Conservation (phyloP, 805 yeast genomes). For the Naumovozyma baii region DNA sequence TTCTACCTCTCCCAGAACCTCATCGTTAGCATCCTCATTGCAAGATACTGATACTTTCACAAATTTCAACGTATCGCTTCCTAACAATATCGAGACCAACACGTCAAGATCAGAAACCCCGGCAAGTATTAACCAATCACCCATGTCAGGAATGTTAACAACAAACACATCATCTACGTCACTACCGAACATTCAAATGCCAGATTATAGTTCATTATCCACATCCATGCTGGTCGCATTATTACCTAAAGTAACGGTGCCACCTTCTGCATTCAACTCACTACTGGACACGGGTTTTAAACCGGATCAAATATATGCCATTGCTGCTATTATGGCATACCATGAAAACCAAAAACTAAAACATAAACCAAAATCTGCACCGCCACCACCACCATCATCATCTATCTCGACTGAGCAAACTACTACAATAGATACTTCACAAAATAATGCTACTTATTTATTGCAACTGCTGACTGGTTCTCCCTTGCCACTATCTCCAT, state of each 20-base stretch:
- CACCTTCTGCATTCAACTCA: conserved; percentile 60
- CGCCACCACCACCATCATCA: no score
- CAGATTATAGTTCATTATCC: conserved; percentile 22
- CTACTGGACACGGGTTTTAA: conserved; percentile 56
- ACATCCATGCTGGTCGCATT: conserved; percentile 31
- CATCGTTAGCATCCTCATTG: background rate
- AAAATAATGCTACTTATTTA: background rate
- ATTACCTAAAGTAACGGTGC: conserved; percentile 56
- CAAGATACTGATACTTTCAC: conserved; percentile 22
- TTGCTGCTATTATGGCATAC: conserved; percentile 63
- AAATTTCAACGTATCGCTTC: conserved; percentile 11
- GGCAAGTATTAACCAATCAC: no score
- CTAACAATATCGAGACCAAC: no score
- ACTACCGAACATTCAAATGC: conserved; percentile 16
- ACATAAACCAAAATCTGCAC: no score
- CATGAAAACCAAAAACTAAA: conserved; percentile 36
- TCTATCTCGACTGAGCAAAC: no score
- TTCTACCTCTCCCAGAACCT: background rate
- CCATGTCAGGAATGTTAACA: no score
- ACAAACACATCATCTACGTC: background rate
- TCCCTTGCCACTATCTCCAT: background rate
- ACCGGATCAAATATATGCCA: conserved; percentile 59
- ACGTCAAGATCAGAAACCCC: no score
- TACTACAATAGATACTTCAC: no score
- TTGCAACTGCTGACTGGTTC: background rate